Evolutionary conservation across 768 basidiomycete genomes (phyloP).

Genomic region (Pulveroboletus sp.): DNA sequence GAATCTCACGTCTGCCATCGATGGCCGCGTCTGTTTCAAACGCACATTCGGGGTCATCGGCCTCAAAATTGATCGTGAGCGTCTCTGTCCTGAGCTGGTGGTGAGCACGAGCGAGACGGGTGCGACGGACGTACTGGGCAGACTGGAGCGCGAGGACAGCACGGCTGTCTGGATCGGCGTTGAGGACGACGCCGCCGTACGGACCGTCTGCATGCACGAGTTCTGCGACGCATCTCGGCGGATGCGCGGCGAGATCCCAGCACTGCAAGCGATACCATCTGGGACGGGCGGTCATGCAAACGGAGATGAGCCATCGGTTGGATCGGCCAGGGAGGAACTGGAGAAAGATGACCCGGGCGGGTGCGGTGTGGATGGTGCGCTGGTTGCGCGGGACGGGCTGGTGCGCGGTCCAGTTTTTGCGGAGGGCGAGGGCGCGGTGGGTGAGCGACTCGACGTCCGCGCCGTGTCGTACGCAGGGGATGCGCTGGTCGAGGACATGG

Average conservation of each 20-base stretch:
- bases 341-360: constrained; percentile 42
- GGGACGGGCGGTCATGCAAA: constrained; percentile 29
- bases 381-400: constrained; percentile 33
- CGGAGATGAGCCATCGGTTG: constrained; percentile 46
- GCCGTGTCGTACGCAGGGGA: constrained; percentile 55
- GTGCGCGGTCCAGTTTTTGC: constrained; percentile 48
- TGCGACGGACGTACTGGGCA: constrained; percentile 32
- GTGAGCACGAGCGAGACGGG: neutral
- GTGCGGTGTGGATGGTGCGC: constrained; percentile 20
- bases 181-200: constrained; percentile 46
- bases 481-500: constrained; percentile 38
- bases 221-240: constrained; percentile 43
- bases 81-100: constrained; percentile 38
- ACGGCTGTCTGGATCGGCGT: constrained; percentile 34
- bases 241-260: constrained; percentile 46
- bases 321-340: constrained; percentile 46
- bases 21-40: constrained; percentile 35
- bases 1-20: constrained; percentile 33
- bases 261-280: constrained; percentile 45
- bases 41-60: constrained; percentile 33
- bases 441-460: constrained; percentile 45
- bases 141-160: constrained; percentile 43
- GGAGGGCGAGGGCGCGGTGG: constrained; percentile 39
- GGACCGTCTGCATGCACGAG: constrained; percentile 31
- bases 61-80: constrained; percentile 38